Evolutionary conservation across 495 filamentous ascomycete genomes (phyloP).

Genomic region (Recurvomyces mirabilis): DNA sequence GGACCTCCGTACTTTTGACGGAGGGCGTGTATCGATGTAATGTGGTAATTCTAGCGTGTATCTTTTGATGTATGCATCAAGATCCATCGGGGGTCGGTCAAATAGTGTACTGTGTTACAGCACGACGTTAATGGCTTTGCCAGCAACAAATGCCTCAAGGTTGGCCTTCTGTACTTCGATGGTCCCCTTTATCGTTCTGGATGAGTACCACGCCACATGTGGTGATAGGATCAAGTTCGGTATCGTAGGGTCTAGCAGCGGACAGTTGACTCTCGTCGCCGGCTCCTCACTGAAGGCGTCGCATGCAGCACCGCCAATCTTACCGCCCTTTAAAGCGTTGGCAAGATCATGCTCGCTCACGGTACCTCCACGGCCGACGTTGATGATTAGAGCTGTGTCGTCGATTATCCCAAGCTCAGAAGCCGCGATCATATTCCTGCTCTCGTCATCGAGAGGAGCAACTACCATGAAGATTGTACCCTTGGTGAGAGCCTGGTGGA

Average conservation of each 20-base stretch:
- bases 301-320: constrained; percentile 41
- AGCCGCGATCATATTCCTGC: constrained; percentile 34
- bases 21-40: no score
- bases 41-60: no score
- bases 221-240: constrained; percentile 25
- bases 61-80: neutral
- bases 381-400: constrained; percentile 36
- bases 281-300: constrained; percentile 48
- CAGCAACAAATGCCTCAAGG: constrained; percentile 16
- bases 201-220: constrained; percentile 28
- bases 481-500: constrained; percentile 35
- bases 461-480: constrained; percentile 41
- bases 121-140: constrained; percentile 6
- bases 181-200: constrained; percentile 19
- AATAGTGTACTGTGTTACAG: neutral
- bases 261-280: constrained; percentile 27
- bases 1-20: neutral
- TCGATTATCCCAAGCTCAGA: constrained; percentile 42
- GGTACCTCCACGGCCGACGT: constrained; percentile 47
- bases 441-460: constrained; percentile 29
- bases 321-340: constrained; percentile 34
- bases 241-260: constrained; percentile 21
- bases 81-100: neutral
- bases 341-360: constrained; percentile 43
- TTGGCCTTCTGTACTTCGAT: constrained; percentile 5